Evolutionary conservation across 2,329 filamentous ascomycete species (phyloP), one percentile per base, ranked within the genome.

Genomic region (Fusarium robinianum): DNA sequence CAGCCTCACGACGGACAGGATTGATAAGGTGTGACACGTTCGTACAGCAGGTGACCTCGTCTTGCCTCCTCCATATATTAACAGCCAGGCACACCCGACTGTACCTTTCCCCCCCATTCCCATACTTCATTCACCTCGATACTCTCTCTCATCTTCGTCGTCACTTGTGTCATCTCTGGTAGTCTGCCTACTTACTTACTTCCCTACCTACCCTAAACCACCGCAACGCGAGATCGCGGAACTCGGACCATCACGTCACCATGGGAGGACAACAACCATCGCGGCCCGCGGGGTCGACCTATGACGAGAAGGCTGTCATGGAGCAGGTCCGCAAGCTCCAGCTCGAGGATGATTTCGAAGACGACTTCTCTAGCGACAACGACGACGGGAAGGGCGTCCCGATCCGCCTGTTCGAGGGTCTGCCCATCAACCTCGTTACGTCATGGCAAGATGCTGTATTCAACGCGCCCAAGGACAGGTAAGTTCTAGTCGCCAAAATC

Each of bases 381-480:
- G 72, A 55, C 16, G 40, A 24, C 16, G 63, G 65, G 34, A 67
- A 66, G 50, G n/a, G 19, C 11, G 33, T 5, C 37, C 39, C 55
- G 14, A 31, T 46, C 11, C 60, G 58, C 8, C 50, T 67, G 26
- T 67, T 72, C 2, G 69, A 77, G 59, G 65, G 67, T 41, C 71
- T 89, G 4, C 77, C 77, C 2, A 64, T 81, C 9, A 63, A 72
- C 9, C 66, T 75, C 5, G 71, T 83, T 8, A 67, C 73, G 45
- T 64, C 76, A 33, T 87, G 84, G 83, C 80, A 87, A 67, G 73
- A 75, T 34, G 70, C 77, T 55, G 69, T 87, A 22, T 72, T 88
- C 50, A 69, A 77, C 32, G 82, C 88, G 60, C 79, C 84, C 12
- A 83, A 83, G 70, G 83, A 78, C 72, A 82, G 79, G 84, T 83